phyloP scores from a whole-genome alignment of 306 rosid genomes.

The Fagus sylvatica region DNA sequence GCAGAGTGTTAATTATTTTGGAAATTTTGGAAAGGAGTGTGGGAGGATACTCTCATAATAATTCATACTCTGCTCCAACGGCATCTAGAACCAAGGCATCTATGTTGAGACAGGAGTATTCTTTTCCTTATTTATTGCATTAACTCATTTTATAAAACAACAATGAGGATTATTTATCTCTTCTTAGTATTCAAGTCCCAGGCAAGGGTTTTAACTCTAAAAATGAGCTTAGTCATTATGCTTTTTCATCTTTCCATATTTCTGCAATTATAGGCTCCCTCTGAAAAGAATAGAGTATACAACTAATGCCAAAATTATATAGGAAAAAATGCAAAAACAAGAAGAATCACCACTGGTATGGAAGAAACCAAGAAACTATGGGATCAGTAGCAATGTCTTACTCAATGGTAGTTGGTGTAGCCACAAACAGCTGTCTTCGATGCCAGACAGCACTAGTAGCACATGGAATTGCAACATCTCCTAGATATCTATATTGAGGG shows the following conservation, averaged over 20 bases:
- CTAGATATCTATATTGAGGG: conserved; percentile 94
- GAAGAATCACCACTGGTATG: background rate
- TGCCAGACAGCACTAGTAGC: conserved; percentile 98
- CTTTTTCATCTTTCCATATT: conserved; percentile 2
- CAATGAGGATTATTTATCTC: background rate
- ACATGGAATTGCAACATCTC: conserved; percentile 91
- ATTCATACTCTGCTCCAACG: too few species aligned
- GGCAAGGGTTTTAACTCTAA: background rate
- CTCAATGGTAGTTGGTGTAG: conserved; percentile 97
- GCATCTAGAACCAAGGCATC: background rate
- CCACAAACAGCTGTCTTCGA: conserved; percentile 90
- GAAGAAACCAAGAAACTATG: background rate
- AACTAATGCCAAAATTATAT: background rate
- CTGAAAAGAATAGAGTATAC: background rate
- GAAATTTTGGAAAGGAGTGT: too few species aligned
- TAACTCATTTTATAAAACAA: background rate
- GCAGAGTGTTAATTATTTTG: too few species aligned
- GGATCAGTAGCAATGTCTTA: conserved; percentile 43
- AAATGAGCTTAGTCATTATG: background rate
- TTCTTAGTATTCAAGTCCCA: background rate
- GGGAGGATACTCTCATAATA: too few species aligned
- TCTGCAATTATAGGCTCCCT: background rate
- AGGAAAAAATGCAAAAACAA: background rate
- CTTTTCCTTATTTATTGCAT: background rate
- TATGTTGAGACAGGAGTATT: background rate